These are phyloP conservation scores for Penicillium paradoxum DNA, from an alignment of 495 filamentous ascomycete species.

Conservation along the genomic window DNA sequence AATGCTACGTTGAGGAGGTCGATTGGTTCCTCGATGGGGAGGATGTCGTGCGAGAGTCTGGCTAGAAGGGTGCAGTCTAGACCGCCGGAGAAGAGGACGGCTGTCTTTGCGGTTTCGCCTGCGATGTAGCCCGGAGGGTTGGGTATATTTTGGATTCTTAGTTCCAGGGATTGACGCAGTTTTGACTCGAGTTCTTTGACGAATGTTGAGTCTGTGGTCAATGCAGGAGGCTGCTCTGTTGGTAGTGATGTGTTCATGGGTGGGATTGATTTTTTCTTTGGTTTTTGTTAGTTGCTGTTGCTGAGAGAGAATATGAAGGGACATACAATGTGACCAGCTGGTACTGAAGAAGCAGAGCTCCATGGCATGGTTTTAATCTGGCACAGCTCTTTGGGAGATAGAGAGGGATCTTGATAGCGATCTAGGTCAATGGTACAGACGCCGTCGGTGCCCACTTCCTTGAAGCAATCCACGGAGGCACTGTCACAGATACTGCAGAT, in stretches of 20 bases:
- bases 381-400: constrained; percentile 6
- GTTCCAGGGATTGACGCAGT: constrained; percentile 58
- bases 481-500: constrained; percentile 74
- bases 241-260: constrained; percentile 55
- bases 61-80: constrained; percentile 90
- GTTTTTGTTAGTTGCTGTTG: constrained; percentile 3
- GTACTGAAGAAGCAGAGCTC: constrained; percentile 19
- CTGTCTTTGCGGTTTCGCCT: constrained; percentile 51
- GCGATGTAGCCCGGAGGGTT: constrained; percentile 34
- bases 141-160: constrained; percentile 66
- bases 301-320: background rate
- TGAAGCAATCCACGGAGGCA: constrained; percentile 49
- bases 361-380: constrained; percentile 33
- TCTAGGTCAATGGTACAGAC: constrained; percentile 61
- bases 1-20: constrained; percentile 96
- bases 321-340: constrained; percentile 38
- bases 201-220: constrained; percentile 46
- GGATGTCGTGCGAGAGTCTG: constrained; percentile 71
- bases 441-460: constrained; percentile 79
- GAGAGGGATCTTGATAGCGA: constrained; percentile 1
- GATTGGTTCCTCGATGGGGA: constrained; percentile 63
- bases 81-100: constrained; percentile 90
- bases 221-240: constrained; percentile 25
- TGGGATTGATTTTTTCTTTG: constrained; percentile 55
- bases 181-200: constrained; percentile 52